These are phyloP conservation scores for Pyrenopolyporus hunteri DNA, from an alignment of 495 filamentous ascomycete species.

Conservation along the genomic window DNA sequence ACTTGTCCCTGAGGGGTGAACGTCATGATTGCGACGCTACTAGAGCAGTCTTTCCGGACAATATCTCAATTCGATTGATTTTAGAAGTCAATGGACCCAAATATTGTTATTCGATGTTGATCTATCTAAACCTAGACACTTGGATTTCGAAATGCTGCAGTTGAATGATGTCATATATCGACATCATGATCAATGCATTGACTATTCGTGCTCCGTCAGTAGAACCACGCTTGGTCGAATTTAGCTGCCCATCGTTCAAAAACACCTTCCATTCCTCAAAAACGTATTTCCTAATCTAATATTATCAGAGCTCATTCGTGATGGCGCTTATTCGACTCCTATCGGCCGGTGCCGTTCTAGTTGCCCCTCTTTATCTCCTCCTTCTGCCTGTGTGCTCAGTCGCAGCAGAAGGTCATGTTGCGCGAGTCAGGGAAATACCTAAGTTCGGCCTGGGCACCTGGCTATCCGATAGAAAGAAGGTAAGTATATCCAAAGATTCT, in stretches of 20 bases:
- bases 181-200: conserved; percentile 16
- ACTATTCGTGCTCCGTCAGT: neutral
- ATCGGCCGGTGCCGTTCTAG: neutral
- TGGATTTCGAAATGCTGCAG: conserved; percentile 8
- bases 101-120: neutral
- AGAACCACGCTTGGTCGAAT: neutral
- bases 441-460: conserved; percentile 61
- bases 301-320: neutral
- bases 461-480: conserved; percentile 29
- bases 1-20: neutral
- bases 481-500: conserved; percentile 17
- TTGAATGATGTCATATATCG: conserved; percentile 31
- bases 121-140: conserved; percentile 8
- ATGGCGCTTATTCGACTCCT: conserved; percentile 2
- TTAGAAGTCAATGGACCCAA: neutral
- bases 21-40: conserved; percentile 23
- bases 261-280: neutral
- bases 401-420: neutral
- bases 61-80: conserved; percentile 1
- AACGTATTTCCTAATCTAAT: neutral
- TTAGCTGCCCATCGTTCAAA: neutral
- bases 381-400: neutral
- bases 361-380: neutral
- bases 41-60: conserved; percentile 4
- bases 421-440: conserved; percentile 45